These are phyloP conservation scores for Aegilops umbellulata DNA, from an alignment of 176 grass and related monocot species.

Conservation along the genomic window DNA sequence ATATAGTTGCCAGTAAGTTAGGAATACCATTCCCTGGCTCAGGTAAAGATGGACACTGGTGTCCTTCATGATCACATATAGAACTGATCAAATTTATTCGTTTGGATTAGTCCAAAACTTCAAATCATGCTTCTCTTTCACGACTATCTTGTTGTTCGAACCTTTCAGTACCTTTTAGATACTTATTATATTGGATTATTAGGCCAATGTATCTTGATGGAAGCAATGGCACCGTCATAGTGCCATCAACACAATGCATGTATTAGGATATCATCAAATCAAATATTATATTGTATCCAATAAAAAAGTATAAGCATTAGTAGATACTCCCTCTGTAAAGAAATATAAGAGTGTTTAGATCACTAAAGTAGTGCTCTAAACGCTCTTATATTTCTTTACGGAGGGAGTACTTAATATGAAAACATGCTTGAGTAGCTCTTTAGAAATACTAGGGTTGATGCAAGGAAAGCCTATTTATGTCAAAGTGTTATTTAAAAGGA, in stretches of 20 bases:
- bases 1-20: neutral
- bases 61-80: neutral
- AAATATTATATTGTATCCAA: neutral
- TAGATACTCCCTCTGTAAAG: too few relatives aligned
- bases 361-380: too few relatives aligned
- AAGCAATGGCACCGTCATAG: neutral
- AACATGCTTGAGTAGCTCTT: constrained; percentile 2
- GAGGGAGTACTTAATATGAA: neutral
- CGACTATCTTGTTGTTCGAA: neutral
- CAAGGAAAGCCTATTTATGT: neutral
- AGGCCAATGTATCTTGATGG: neutral
- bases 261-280: neutral
- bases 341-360: too few relatives aligned
- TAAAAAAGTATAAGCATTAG: neutral
- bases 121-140: neutral
- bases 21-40: neutral
- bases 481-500: neutral
- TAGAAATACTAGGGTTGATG: neutral
- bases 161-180: neutral
- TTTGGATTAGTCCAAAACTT: neutral
- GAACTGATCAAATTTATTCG: neutral
- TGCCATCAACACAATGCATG: neutral
- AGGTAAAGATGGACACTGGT: neutral
- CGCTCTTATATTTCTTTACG: too few relatives aligned
- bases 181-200: neutral